These are phyloP conservation scores for Kodamaea sagamina DNA, from an alignment of 805 yeast species.

Conservation along the genomic window DNA sequence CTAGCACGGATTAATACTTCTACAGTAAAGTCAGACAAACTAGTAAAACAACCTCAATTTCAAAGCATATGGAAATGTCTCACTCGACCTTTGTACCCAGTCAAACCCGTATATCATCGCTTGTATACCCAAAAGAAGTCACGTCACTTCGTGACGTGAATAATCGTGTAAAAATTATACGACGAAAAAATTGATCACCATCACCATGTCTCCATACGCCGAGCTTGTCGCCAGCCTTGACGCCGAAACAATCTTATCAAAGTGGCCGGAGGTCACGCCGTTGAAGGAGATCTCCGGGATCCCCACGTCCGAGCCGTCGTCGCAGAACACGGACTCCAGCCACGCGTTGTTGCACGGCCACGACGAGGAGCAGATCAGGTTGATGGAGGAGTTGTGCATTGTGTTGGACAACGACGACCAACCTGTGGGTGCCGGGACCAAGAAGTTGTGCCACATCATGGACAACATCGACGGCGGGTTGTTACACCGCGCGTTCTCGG, in stretches of 20 bases:
- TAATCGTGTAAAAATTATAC: background rate
- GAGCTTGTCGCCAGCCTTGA: conserved; percentile 55
- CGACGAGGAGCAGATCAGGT: conserved; percentile 88
- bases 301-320: conserved; percentile 41
- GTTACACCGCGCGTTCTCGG: conserved; percentile 94
- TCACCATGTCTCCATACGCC: conserved; percentile 37
- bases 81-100: no score
- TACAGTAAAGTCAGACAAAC: no score
- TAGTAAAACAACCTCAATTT: no score
- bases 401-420: conserved; percentile 84
- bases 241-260: conserved; percentile 50
- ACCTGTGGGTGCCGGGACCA: conserved; percentile 92
- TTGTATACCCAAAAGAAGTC: no score
- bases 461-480: conserved; percentile 81
- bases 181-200: background rate
- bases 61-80: no score
- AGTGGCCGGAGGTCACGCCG: conserved; percentile 72
- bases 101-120: no score
- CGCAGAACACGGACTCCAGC: conserved; percentile 24
- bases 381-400: conserved; percentile 96
- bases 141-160: no score
- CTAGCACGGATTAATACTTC: no score
- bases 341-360: conserved; percentile 72
- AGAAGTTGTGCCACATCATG: conserved; percentile 88
- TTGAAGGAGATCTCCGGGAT: conserved; percentile 61